These are phyloP conservation scores for Trichomonas gallinae DNA, from an alignment of 208 protist genomes.

Conservation along the genomic window DNA sequence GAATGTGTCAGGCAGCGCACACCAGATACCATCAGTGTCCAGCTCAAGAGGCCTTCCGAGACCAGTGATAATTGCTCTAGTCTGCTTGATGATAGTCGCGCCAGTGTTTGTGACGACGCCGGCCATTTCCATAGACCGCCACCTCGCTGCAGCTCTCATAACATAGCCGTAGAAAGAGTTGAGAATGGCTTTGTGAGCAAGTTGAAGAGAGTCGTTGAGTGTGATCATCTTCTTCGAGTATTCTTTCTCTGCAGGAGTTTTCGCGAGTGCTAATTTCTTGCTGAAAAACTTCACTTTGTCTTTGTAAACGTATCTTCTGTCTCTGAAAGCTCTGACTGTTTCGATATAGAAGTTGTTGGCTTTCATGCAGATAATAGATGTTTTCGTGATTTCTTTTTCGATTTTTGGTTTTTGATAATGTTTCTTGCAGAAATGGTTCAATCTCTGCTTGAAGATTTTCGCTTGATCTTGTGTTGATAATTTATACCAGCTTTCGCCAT, in stretches of 20 bases:
- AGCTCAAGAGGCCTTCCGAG: conserved; percentile 96
- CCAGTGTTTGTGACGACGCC: conserved; percentile 91
- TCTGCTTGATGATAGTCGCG: conserved; percentile 93
- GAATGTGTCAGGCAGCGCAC: conserved; percentile 84
- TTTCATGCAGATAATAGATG: conserved; percentile 90
- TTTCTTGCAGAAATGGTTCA: conserved; percentile 80
- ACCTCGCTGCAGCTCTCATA: conserved; percentile 39
- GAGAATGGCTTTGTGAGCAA: conserved; percentile 93
- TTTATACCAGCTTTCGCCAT: neutral
- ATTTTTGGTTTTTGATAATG: conserved; percentile 88
- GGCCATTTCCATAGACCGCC: conserved; percentile 99
- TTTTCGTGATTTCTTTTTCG: conserved; percentile 42
- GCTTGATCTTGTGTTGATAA: conserved; percentile 30
- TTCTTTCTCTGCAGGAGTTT: conserved; percentile 20
- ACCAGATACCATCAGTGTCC: conserved; percentile 99
- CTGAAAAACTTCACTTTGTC: conserved; percentile 34
- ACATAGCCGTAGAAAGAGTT: conserved; percentile 99
- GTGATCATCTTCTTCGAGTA: conserved; percentile 68
- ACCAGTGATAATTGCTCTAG: conserved; percentile 78
- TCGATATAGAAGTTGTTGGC: conserved; percentile 99
- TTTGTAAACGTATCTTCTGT: conserved; percentile 98
- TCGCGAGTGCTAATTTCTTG: neutral
- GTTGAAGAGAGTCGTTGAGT: conserved; percentile 98
- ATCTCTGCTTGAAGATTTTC: conserved; percentile 72
- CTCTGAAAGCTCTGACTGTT: conserved; percentile 92